Evolutionary conservation across 2,329 filamentous ascomycete species (phyloP).

Genomic region (Monilinia laxa): DNA sequence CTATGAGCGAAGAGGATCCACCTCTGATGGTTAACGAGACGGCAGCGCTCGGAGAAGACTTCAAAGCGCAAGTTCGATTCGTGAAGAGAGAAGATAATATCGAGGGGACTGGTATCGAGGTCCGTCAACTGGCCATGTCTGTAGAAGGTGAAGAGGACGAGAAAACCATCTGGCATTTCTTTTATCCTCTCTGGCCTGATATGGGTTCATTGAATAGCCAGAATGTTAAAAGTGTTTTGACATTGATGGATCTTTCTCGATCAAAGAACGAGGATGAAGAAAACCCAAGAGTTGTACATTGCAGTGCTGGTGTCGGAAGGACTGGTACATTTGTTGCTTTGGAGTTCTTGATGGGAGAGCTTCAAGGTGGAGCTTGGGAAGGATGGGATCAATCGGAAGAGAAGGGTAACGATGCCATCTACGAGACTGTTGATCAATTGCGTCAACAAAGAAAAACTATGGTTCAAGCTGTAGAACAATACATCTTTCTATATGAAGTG

Average conservation of each 20-base stretch:
- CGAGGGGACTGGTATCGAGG: conserved; percentile 64
- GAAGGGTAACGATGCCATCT: conserved; percentile 64
- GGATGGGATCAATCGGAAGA: conserved; percentile 39
- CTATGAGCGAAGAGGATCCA: conserved; percentile 53
- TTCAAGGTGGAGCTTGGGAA: conserved; percentile 64
- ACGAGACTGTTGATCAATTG: conserved; percentile 74
- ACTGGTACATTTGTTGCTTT: conserved; percentile 95
- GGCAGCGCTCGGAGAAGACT: conserved; percentile 64
- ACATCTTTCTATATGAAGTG: conserved; percentile 84
- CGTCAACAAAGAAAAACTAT: conserved; percentile 89
- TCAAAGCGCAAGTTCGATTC: conserved; percentile 68
- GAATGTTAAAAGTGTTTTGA: conserved; percentile 66
- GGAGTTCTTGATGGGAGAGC: conserved; percentile 84
- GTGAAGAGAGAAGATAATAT: conserved; percentile 47
- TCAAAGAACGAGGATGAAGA: conserved; percentile 53
- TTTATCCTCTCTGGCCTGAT: conserved; percentile 88
- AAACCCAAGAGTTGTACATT: conserved; percentile 80
- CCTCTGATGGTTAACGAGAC: conserved; percentile 59
- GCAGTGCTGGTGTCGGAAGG: conserved; percentile 89
- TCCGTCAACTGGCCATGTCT: conserved; percentile 68
- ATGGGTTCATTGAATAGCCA: conserved; percentile 75
- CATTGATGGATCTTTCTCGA: conserved; percentile 66
- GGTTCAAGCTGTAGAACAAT: conserved; percentile 88
- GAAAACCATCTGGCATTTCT: conserved; percentile 75
- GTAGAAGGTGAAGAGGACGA: conserved; percentile 47